phyloP scores from a whole-genome alignment of 192 early-diverging fungal genomes.

The Diversispora epigaea region DNA sequence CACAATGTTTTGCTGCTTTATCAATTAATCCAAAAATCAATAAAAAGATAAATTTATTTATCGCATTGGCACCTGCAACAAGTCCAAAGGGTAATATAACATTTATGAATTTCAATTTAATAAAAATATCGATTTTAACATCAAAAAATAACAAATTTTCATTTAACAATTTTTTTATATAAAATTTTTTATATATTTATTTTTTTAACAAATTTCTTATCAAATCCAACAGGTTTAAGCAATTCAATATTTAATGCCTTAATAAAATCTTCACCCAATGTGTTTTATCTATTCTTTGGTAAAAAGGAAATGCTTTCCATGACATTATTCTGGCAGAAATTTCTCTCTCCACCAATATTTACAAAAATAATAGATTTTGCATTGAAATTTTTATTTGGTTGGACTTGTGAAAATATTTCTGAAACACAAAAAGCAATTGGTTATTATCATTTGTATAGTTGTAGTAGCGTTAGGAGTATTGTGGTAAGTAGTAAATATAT shows the following conservation, averaged over 20 bases:
- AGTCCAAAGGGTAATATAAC: conserved; percentile 80
- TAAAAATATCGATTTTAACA: too few relatives aligned
- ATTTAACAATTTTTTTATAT: not conserved
- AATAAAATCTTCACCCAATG: conserved; percentile 77
- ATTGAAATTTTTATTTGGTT: conserved; percentile 79
- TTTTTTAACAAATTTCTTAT: not conserved
- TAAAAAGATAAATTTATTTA: conserved; percentile 82
- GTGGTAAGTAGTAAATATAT: conserved; percentile 51
- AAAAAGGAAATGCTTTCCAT: conserved; percentile 74
- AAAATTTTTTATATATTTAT: not conserved
- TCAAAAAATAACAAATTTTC: too few relatives aligned
- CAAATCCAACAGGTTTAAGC: conserved; percentile 55
- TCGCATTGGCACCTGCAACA: conserved; percentile 87
- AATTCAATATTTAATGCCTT: conserved; percentile 79
- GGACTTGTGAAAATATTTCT: conserved; percentile 68
- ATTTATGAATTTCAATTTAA: too few relatives aligned
- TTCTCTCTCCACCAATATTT: conserved; percentile 72
- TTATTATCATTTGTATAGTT: conserved; percentile 89
- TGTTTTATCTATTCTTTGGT: conserved; percentile 89
- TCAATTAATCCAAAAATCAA: conserved; percentile 78
- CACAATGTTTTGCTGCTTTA: conserved; percentile 84
- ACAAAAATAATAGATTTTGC: conserved; percentile 70
- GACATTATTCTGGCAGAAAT: conserved; percentile 80
- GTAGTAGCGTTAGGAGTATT: conserved; percentile 82
- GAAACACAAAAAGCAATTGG: conserved; percentile 70